Percentiles rank a stretch among this genome's conserved stretches.
phyloP scores from a whole-genome alignment of 768 basidiomycete species.

The Harrya chromipes region DNA sequence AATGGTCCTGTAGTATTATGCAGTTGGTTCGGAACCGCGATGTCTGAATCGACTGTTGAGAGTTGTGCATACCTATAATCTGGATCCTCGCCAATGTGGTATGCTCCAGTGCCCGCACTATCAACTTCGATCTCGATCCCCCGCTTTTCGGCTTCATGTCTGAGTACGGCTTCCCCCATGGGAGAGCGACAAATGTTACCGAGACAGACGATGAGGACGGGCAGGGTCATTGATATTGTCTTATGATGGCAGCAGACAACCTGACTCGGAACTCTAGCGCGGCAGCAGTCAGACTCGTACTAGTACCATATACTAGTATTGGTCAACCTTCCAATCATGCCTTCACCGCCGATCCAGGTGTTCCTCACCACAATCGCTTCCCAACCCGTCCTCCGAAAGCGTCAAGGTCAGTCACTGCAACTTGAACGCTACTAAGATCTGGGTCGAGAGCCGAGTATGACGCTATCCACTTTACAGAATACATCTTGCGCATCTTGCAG shows the following conservation, averaged over 20 bases:
- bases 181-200: constrained; percentile 90
- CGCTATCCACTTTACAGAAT: constrained; percentile 47
- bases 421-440: background rate
- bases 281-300: too few relatives aligned
- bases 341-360: constrained; percentile 75
- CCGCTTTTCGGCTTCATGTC: constrained; percentile 61
- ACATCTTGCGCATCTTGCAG: constrained; percentile 76
- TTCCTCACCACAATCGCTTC: constrained; percentile 90
- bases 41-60: background rate
- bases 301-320: too few relatives aligned
- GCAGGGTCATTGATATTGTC: constrained; percentile 33
- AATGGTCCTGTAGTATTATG: constrained; percentile 50
- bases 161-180: constrained; percentile 88
- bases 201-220: constrained; percentile 74
- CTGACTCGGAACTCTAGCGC: background rate
- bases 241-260: background rate
- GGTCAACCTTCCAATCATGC: constrained; percentile 43
- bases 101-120: constrained; percentile 81
- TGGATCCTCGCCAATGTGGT: constrained; percentile 81
- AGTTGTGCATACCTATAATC: constrained; percentile 60
- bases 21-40: background rate
- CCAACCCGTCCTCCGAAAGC: constrained; percentile 70
- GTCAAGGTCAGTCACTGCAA: constrained; percentile 55
- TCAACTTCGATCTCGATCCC: constrained; percentile 70
- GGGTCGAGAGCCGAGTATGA: background rate